Base-by-base conservation (phyloP, 345 rosid genomes). In the Ceriops decandra region DNA sequence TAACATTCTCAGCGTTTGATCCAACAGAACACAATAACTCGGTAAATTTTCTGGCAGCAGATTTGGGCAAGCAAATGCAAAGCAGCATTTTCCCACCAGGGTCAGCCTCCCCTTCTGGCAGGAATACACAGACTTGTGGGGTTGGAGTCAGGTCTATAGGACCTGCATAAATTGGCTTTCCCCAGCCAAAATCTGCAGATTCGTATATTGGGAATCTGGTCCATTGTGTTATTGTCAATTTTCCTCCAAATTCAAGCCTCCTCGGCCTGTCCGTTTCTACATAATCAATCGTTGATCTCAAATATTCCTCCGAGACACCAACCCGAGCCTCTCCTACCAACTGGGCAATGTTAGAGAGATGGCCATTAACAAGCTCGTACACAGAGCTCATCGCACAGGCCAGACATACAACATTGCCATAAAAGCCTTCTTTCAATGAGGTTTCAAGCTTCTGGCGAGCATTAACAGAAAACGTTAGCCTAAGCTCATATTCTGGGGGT, bases 141-240 rank as follows among this genome's bases (percentile, higher is more conserved):
- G 97, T 91, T 33, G 96, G 97, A 8, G 92, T 93, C 46, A 93
- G 74, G 83, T 93, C 97, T 47, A 88, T 85, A 0, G 95, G 96
- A 20, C 97, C 97, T 0, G 97, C 97, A 33, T 86, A 93, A 68
- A 79, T 27, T 31, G 96, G 96, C 77, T 81, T 84, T 46, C 96
- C 98, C 90, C 96, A 91, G 7, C 98, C 97, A 32, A 91, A 93
- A 82, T 91, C 96, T 2, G 96, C 92, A 20, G 82, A 84, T 66
- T 91, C 96, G 22, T 91, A 88, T 38, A 89, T 86, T 0, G 89
- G 80, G 67, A 93, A 87, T 70, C 92, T 85, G 13, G 97, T 90
- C 98, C 98, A 89, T 32, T 93, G 97, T 10, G 98, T 93, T 61
- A 93, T 89, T 27, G 91, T 87, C 77, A 93, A 64, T 74, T 89